phyloP scores from a whole-genome alignment of 768 basidiomycete genomes.

The Imleria badia region DNA sequence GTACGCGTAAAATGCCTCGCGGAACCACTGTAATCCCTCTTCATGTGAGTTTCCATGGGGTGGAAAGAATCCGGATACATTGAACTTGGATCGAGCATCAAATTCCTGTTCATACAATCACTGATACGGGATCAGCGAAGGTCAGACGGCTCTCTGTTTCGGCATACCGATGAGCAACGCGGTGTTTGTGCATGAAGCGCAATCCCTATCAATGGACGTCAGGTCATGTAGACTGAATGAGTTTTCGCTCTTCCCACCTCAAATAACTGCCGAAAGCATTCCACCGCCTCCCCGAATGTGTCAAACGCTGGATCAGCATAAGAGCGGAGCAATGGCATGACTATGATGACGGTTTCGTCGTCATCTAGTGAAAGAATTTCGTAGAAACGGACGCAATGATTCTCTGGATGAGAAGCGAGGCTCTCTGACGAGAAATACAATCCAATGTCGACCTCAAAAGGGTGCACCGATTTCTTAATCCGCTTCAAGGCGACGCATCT shows the following conservation, averaged over 20 bases:
- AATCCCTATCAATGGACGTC: too few relatives aligned
- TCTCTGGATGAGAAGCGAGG: slow-evolving; percentile 10
- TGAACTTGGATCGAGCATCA: slow-evolving; percentile 34
- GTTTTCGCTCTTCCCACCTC: too few relatives aligned
- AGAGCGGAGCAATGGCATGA: slow-evolving; percentile 38
- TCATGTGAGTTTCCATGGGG: slow-evolving; percentile 6
- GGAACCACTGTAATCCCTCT: neutral
- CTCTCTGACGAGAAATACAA: slow-evolving; percentile 18
- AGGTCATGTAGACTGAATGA: too few relatives aligned
- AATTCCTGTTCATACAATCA: slow-evolving; percentile 30
- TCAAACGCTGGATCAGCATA: too few relatives aligned
- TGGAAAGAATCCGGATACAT: slow-evolving; percentile 31
- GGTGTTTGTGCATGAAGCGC: neutral
- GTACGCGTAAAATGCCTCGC: neutral
- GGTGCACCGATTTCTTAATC: slow-evolving; percentile 6
- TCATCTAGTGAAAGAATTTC: slow-evolving; percentile 22
- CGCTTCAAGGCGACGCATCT: slow-evolving; percentile 31
- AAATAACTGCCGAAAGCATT: slow-evolving; percentile 27
- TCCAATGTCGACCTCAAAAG: slow-evolving; percentile 32
- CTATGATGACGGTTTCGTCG: slow-evolving; percentile 13
- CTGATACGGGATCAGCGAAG: too few relatives aligned
- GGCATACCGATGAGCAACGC: slow-evolving; percentile 19
- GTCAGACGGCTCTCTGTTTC: too few relatives aligned
- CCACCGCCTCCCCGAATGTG: slow-evolving; percentile 14
- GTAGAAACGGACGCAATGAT: slow-evolving; percentile 32